Evolutionary conservation across 192 early-diverging fungal species (phyloP).

Genomic region (Linnemannia elongata): DNA sequence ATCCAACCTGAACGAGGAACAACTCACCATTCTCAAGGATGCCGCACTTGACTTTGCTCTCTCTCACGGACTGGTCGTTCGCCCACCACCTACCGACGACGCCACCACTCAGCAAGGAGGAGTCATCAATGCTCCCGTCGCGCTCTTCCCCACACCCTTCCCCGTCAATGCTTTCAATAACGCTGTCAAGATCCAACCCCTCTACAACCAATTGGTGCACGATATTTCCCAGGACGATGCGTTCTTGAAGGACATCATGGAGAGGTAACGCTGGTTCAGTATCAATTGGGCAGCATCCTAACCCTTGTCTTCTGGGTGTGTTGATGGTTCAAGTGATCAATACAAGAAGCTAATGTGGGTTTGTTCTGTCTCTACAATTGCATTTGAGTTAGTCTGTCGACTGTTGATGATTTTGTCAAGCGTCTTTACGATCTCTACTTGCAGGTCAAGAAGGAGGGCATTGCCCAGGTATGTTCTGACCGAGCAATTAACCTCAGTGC

Average conservation of each 20-base stretch:
- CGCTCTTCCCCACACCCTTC: conserved; percentile 89
- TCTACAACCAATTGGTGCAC: conserved; percentile 88
- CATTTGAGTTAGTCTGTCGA: conserved; percentile 64
- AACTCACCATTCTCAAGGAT: conserved; percentile 61
- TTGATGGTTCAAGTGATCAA: background rate
- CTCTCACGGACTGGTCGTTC: conserved; percentile 85
- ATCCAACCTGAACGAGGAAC: conserved; percentile 34
- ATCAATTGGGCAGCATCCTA: background rate
- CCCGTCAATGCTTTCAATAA: conserved; percentile 79
- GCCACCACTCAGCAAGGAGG: conserved; percentile 24
- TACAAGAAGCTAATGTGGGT: background rate
- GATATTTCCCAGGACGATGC: conserved; percentile 79
- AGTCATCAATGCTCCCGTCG: conserved; percentile 86
- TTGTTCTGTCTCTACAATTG: background rate
- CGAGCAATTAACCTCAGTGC: background rate
- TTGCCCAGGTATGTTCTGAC: conserved; percentile 64
- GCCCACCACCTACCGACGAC: conserved; percentile 65
- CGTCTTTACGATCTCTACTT: conserved; percentile 84
- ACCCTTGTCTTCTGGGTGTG: background rate
- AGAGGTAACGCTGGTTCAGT: conserved; percentile 60
- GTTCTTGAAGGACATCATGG: conserved; percentile 81
- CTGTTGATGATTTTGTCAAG: conserved; percentile 89
- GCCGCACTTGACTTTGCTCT: conserved; percentile 87
- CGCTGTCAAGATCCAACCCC: conserved; percentile 81
- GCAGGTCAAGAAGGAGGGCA: conserved; percentile 68